These are phyloP conservation scores for Debaryomycetaceae sp. DNA, from an alignment of 1,139 yeast species.

Conservation along the genomic window DNA sequence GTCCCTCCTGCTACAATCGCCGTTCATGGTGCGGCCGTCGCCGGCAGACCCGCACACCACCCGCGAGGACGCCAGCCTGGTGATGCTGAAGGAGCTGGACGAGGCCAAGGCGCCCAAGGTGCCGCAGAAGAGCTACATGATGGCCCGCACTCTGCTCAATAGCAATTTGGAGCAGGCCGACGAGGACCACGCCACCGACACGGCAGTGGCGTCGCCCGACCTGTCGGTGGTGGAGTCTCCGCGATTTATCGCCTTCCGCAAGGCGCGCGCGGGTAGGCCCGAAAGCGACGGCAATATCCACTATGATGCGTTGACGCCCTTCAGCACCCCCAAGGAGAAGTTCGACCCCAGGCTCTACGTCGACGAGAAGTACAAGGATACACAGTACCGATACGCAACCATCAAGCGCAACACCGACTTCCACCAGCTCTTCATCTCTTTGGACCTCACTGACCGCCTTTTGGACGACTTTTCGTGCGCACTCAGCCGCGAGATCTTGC, in stretches of 20 bases:
- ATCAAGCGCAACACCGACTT: constrained; percentile 71
- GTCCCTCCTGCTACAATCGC: constrained; percentile 31
- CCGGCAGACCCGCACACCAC: constrained; percentile 63
- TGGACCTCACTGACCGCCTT: constrained; percentile 68
- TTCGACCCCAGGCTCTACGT: constrained; percentile 33
- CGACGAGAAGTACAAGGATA: constrained; percentile 32
- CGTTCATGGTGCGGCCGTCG: constrained; percentile 39
- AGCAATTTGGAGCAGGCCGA: constrained; percentile 4
- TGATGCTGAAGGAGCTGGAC: constrained; percentile 29
- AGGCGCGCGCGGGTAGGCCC: constrained; percentile 25
- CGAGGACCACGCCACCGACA: constrained; percentile 5
- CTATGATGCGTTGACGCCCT: constrained; percentile 19
- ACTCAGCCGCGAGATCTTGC: constrained; percentile 74
- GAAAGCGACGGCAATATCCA: constrained; percentile 29
- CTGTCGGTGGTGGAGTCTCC: constrained; percentile 25
- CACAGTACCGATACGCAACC: constrained; percentile 54
- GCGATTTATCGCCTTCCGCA: constrained; percentile 45
- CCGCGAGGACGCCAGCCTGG: constrained; percentile 46
- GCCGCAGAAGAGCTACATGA: constrained; percentile 12
- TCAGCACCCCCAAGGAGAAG: constrained; percentile 18
- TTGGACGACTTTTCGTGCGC: constrained; percentile 90
- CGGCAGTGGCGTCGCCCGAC: neutral
- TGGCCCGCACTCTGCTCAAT: constrained; percentile 2
- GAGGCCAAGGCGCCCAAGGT: constrained; percentile 6
- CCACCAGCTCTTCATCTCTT: constrained; percentile 66